Evolutionary conservation across 2,329 filamentous ascomycete species (phyloP).

Genomic region (Fusarium sp.): DNA sequence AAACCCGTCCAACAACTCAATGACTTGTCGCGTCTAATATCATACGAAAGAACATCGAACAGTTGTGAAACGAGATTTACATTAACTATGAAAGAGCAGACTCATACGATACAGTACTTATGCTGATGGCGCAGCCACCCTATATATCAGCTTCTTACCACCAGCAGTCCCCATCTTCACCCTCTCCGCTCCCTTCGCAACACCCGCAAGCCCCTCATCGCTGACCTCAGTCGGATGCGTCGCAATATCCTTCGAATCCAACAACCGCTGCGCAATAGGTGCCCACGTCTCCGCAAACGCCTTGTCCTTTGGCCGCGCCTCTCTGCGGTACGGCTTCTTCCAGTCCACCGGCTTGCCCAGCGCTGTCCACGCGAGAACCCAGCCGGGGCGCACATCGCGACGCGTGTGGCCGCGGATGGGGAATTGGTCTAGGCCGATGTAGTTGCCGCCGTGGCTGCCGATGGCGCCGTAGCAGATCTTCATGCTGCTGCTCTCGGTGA

Average conservation of each 20-base stretch:
- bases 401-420: constrained; percentile 45
- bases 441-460: constrained; percentile 11
- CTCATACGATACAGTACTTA: neutral
- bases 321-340: constrained; percentile 23
- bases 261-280: constrained; percentile 6
- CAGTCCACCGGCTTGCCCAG: constrained; percentile 30
- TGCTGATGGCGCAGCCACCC: neutral
- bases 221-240: constrained; percentile 11
- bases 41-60: too few relatives aligned
- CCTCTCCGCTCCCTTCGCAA: constrained; percentile 1
- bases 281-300: constrained; percentile 13
- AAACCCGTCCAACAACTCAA: too few relatives aligned
- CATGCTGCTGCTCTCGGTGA: constrained; percentile 12
- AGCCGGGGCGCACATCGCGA: constrained; percentile 39
- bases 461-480: constrained; percentile 12
- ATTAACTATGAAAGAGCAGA: too few relatives aligned
- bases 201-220: constrained; percentile 6
- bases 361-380: constrained; percentile 39
- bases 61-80: too few relatives aligned
- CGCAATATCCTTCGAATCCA: neutral
- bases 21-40: too few relatives aligned
- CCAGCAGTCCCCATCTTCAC: constrained; percentile 11
- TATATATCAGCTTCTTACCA: constrained; percentile 12
- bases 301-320: constrained; percentile 2
- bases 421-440: constrained; percentile 41